These are phyloP conservation scores for Salicornia ramosissima DNA, from an alignment of 148 eudicot genomes.

Conservation along the genomic window DNA sequence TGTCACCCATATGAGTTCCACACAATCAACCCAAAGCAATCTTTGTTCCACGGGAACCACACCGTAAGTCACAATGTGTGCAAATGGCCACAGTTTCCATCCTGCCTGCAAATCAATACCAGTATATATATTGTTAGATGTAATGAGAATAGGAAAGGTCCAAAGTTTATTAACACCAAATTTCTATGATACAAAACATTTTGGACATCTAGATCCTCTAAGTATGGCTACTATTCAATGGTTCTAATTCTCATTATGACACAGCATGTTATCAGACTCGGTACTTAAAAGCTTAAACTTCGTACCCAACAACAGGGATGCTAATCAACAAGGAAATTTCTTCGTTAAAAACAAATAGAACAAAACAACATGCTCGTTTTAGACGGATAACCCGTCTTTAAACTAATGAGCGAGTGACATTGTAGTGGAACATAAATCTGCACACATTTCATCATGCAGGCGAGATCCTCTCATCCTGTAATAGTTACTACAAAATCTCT, in stretches of 20 bases:
- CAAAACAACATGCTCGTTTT: no score
- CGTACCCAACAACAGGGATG: no score
- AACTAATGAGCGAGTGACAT: background rate
- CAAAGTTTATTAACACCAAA: no score
- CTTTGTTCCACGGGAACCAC: conserved; percentile 88
- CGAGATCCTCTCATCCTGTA: no score
- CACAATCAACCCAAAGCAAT: conserved; percentile 96
- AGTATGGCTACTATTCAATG: no score
- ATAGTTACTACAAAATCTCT: background rate
- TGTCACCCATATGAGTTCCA: conserved; percentile 96
- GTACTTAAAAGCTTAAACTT: no score
- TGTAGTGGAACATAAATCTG: background rate
- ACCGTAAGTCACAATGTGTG: conserved; percentile 85
- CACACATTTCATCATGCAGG: background rate
- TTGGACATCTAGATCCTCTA: no score
- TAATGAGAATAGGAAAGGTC: background rate
- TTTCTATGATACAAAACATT: no score
- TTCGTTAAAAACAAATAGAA: no score
- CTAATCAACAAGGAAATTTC: no score
- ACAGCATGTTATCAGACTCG: no score
- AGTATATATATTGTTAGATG: background rate
- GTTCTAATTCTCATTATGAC: no score
- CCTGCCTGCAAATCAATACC: conserved; percentile 50
- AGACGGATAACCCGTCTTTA: background rate
- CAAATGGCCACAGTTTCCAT: conserved; percentile 97